Evolutionary conservation across 1,284 basidiomycete genomes (phyloP), one percentile per base, ranked within the genome.

Genomic region (Termitomyces sp.): DNA sequence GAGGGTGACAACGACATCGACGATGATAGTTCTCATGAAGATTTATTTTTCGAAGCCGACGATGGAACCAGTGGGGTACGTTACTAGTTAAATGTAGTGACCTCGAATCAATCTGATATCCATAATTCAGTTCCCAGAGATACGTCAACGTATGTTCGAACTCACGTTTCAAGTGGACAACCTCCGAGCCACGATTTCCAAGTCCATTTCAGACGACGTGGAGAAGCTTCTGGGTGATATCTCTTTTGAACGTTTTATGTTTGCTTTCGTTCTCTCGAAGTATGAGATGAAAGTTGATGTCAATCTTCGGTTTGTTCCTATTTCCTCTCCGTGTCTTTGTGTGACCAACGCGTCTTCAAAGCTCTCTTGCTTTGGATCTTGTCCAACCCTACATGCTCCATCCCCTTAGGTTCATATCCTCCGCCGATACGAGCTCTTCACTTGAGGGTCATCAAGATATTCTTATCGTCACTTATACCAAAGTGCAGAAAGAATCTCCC

Each of bases 231-330:
- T 99, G 12, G 96, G 94, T 7, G 83, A 92, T 64, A 83, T 96
- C 8, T 78, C 83, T 3, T 81, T 99, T 31, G 83, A 93, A 61
- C 83, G 84, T 30, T 99, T 99, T 67, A 80, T 81, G 24, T 74
- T 98, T 42, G 73, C 74, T 2, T 90, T 94, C 63, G 80, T 80
- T 1, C 72, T 94, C 57, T 82, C 90, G 8, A 88, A 94, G 66
- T 92, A 82, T 65, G 90, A 94, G 67, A 90, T 99, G 85, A 84
- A 83, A 44, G 93, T 98, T 33, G 87, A 92, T 64, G 79, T 99
- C 30, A 86, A 83, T 56, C 81, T 99, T 19, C 84, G 86, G 82
- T 90, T 70, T 58, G 76, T 31, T 34, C 31, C 21, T 49, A 13
- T 38, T 54, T 13, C 42, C 7, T 42, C 13, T 47, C 47, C 8